Evolutionary conservation across 179 eudicot species (phyloP).

Genomic region (Nepenthes alata): DNA sequence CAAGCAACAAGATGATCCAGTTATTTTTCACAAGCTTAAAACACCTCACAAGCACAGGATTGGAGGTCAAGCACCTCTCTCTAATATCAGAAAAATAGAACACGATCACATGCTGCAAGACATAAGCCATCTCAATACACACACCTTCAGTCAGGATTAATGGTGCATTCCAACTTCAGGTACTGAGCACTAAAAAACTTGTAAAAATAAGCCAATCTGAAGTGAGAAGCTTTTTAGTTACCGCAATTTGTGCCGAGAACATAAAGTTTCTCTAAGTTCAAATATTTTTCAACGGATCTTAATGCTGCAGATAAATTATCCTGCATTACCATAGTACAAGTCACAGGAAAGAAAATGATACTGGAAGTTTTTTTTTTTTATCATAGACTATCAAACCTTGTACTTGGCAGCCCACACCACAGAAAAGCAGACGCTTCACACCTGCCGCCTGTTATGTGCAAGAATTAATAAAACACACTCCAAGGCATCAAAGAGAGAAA

Average conservation of each 20-base stretch:
- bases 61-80: too few relatives aligned
- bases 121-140: too few relatives aligned
- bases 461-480: neutral
- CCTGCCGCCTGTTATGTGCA: slow-evolving; percentile 68
- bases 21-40: too few relatives aligned
- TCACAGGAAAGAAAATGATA: slow-evolving; percentile 31
- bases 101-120: too few relatives aligned
- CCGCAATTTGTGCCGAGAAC: slow-evolving; percentile 96
- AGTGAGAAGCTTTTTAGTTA: slow-evolving; percentile 10
- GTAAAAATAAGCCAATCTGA: neutral
- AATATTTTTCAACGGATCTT: slow-evolving; percentile 84
- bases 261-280: slow-evolving; percentile 86
- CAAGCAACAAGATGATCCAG: too few relatives aligned
- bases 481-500: too few relatives aligned
- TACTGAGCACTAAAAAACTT: neutral
- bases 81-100: too few relatives aligned
- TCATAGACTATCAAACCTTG: slow-evolving; percentile 48
- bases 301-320: slow-evolving; percentile 76
- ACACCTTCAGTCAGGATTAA: too few relatives aligned
- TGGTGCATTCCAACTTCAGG: neutral
- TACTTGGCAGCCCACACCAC: slow-evolving; percentile 99
- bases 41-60: too few relatives aligned
- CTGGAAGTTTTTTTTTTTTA: neutral
- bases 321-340: slow-evolving; percentile 66
- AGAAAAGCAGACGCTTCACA: slow-evolving; percentile 89